Percentiles rank a stretch among this genome's conserved stretches.
phyloP scores from a whole-genome alignment of 208 protist species.

The Trypanosoma avium region DNA sequence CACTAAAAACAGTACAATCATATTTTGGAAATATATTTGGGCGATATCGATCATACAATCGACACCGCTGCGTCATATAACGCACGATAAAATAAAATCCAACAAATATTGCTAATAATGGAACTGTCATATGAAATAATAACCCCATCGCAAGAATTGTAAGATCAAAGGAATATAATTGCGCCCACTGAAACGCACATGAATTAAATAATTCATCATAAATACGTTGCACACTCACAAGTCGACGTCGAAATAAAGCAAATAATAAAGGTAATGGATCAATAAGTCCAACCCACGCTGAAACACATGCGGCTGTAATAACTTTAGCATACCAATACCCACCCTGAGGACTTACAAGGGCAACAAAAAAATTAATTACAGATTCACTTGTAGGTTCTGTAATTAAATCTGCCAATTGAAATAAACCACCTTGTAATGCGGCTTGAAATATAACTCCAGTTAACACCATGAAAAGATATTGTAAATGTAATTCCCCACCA shows the following conservation, averaged over 20 bases:
- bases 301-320: conserved; percentile 53
- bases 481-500: conserved; percentile 61
- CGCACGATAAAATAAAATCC: conserved; percentile 68
- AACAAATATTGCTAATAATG: conserved; percentile 63
- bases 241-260: conserved; percentile 42
- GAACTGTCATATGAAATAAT: conserved; percentile 85
- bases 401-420: conserved; percentile 49
- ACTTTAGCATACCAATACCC: conserved; percentile 88
- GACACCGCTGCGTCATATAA: conserved; percentile 66
- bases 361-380: conserved; percentile 58
- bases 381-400: conserved; percentile 29
- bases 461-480: conserved; percentile 88
- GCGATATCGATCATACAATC: conserved; percentile 72
- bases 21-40: conserved; percentile 42
- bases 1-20: conserved; percentile 72
- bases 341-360: conserved; percentile 66
- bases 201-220: conserved; percentile 75
- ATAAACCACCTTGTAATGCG: conserved; percentile 69
- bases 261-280: conserved; percentile 51
- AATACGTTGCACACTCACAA: conserved; percentile 60
- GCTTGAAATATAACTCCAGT: conserved; percentile 85
- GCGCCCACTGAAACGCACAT: conserved; percentile 53
- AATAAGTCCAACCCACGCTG: conserved; percentile 66
- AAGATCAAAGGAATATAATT: conserved; percentile 70
- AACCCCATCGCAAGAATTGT: conserved; percentile 78